phyloP scores from a whole-genome alignment of 805 yeast species.

The Ogataea trehalophila region DNA sequence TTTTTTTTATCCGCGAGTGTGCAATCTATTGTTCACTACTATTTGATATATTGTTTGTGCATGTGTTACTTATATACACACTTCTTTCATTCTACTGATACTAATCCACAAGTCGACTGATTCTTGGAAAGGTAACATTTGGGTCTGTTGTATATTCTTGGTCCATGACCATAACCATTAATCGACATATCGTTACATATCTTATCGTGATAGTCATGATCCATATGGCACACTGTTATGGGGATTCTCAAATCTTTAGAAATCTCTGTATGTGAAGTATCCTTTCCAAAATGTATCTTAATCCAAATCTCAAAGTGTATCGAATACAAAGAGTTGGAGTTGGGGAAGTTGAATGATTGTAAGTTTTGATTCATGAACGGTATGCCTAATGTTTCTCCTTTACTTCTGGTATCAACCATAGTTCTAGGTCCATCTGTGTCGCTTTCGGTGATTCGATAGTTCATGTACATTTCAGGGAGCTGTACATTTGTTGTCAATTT shows the following conservation, averaged over 20 bases:
- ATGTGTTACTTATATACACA: no score
- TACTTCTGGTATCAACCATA: background rate
- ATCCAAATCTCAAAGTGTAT: background rate
- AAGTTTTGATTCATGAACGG: background rate
- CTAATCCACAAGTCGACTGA: no score
- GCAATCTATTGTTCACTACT: no score
- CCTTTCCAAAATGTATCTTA: background rate
- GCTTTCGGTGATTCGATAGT: background rate
- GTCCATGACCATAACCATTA: background rate
- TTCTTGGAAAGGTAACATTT: background rate
- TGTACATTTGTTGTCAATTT: background rate
- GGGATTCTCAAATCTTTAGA: background rate
- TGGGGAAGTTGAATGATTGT: background rate
- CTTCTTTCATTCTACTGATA: no score
- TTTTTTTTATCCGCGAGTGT: no score
- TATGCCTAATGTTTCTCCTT: background rate
- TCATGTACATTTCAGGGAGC: background rate
- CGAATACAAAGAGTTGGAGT: background rate
- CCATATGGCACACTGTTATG: background rate
- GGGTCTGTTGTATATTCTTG: background rate
- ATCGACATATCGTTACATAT: background rate
- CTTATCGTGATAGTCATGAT: background rate
- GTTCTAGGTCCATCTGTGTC: background rate
- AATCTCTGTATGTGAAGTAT: background rate
- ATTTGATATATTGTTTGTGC: no score